These are phyloP conservation scores for Microthlaspi erraticum DNA, from an alignment of 345 rosid genomes.

Conservation along the genomic window DNA sequence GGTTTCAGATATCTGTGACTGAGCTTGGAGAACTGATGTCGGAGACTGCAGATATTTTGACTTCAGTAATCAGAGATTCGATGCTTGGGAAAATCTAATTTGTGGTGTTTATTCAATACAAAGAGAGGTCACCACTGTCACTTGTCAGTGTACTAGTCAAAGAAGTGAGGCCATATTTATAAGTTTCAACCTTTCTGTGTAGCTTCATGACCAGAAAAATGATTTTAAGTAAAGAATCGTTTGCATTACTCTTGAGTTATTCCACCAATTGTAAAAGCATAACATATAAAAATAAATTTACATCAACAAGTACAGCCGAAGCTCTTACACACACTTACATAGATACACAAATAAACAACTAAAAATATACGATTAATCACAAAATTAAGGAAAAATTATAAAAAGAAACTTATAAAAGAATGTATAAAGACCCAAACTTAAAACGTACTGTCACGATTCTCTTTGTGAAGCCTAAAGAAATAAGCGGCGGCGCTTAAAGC, in stretches of 20 bases:
- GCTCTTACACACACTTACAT: background rate
- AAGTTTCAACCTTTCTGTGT: no score
- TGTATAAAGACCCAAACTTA: background rate
- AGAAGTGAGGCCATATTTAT: no score
- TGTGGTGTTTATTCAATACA: slow-evolving; percentile 10
- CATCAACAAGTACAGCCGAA: background rate
- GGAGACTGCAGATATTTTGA: background rate
- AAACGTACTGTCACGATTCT: slow-evolving; percentile 19
- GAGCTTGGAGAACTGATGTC: background rate
- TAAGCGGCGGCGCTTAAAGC: slow-evolving; percentile 38
- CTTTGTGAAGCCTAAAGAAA: slow-evolving; percentile 39
- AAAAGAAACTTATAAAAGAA: background rate
- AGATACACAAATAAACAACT: background rate
- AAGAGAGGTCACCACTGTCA: background rate
- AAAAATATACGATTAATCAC: background rate
- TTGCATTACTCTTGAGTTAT: no score
- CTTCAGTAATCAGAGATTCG: background rate
- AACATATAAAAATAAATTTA: background rate
- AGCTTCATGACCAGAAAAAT: no score
- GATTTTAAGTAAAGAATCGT: no score
- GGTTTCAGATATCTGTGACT: slow-evolving; percentile 8
- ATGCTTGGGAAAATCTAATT: slow-evolving; percentile 5
- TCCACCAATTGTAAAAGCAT: background rate
- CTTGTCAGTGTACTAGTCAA: background rate
- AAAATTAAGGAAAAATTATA: slow-evolving; percentile 6